phyloP scores from a whole-genome alignment of 2,329 filamentous ascomycete genomes.

The Cryphonectria parasitica region DNA sequence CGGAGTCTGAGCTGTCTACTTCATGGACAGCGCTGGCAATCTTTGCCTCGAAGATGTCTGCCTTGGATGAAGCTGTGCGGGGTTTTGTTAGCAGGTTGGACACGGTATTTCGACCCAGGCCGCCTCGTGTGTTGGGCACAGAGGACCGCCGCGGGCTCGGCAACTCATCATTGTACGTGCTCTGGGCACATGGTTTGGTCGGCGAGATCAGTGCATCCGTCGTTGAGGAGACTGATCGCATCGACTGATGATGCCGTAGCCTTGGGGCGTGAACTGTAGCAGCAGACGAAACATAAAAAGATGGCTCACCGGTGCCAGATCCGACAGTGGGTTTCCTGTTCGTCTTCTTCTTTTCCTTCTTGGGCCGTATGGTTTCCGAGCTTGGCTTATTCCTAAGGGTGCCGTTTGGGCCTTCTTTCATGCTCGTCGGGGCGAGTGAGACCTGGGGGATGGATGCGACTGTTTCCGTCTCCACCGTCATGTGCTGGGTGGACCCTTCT shows the following conservation, averaged over 20 bases:
- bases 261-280: conserved; percentile 36
- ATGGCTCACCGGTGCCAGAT: conserved; percentile 71
- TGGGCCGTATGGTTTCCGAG: conserved; percentile 93
- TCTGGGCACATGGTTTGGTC: conserved; percentile 41
- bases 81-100: conserved; percentile 50
- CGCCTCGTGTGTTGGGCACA: conserved; percentile 34
- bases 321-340: conserved; percentile 74
- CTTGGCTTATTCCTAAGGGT: conserved; percentile 86
- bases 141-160: conserved; percentile 33
- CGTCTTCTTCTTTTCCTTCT: conserved; percentile 86
- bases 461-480: conserved; percentile 98
- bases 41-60: conserved; percentile 97
- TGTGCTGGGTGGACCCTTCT: conserved; percentile 81
- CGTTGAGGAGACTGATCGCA: conserved; percentile 41
- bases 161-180: conserved; percentile 39
- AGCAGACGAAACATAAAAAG: conserved; percentile 30
- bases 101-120: conserved; percentile 43
- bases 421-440: conserved; percentile 68
- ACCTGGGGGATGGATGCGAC: conserved; percentile 89
- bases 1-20: conserved; percentile 93
- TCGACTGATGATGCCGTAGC: conserved; percentile 48
- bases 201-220: conserved; percentile 41
- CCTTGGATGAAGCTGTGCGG: conserved; percentile 81
- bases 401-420: conserved; percentile 66
- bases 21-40: conserved; percentile 96